Evolutionary conservation across 805 yeast species (phyloP).

Genomic region (Yarrowia alimentaria): DNA sequence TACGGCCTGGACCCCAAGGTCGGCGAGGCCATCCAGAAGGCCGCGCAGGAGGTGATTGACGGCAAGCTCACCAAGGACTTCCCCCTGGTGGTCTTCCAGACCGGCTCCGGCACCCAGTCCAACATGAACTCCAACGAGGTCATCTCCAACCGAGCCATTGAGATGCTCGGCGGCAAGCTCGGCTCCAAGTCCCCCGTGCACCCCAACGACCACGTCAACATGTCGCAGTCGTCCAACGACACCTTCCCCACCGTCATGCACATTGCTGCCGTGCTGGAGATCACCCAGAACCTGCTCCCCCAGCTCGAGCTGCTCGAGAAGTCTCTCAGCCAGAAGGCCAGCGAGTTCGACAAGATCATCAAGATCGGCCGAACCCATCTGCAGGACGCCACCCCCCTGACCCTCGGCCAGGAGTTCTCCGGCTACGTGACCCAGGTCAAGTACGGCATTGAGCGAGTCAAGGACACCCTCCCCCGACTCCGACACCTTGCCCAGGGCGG

Average conservation of each 20-base stretch:
- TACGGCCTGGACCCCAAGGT: constrained; percentile 86
- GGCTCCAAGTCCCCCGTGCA: constrained; percentile 95
- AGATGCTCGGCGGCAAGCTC: constrained; percentile 83
- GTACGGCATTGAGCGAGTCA: constrained; percentile 86
- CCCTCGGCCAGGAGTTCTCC: constrained; percentile 96
- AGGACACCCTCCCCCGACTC: constrained; percentile 70
- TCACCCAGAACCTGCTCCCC: constrained; percentile 71
- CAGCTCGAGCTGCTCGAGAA: constrained; percentile 74
- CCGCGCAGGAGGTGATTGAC: constrained; percentile 91
- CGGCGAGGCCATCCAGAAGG: constrained; percentile 81
- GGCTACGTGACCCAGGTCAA: constrained; percentile 93
- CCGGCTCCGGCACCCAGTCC: constrained; percentile 98
- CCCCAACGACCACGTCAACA: constrained; percentile 98
- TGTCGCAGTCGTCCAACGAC: constrained; percentile 98
- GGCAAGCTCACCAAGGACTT: constrained; percentile 92
- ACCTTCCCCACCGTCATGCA: constrained; percentile 99
- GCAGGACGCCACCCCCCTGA: constrained; percentile 98
- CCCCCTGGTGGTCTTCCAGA: constrained; percentile 98
- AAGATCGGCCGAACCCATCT: constrained; percentile 98
- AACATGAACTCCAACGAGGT: constrained; percentile 99
- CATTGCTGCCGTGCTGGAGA: constrained; percentile 94
- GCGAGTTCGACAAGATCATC: constrained; percentile 84
- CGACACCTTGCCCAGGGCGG: constrained; percentile 96
- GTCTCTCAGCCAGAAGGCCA: constrained; percentile 71
- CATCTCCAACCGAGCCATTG: constrained; percentile 97